phyloP scores from a whole-genome alignment of 2,329 filamentous ascomycete genomes.

The Fusarium sp. region DNA sequence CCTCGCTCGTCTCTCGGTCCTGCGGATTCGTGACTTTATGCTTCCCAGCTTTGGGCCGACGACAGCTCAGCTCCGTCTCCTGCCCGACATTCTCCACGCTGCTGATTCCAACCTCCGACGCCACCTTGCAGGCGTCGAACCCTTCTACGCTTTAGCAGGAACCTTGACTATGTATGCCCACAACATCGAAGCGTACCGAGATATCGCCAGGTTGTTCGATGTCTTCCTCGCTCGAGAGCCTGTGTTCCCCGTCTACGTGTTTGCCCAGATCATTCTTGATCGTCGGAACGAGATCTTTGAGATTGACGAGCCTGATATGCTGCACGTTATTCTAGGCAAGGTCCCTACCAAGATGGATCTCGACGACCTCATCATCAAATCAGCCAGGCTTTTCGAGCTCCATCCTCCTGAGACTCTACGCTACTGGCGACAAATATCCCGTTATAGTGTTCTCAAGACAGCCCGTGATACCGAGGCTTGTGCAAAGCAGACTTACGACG shows the following conservation, averaged over 20 bases:
- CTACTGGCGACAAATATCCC: conserved; percentile 77
- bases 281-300: conserved; percentile 86
- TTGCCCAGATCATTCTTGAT: conserved; percentile 84
- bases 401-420: conserved; percentile 78
- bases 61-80: conserved; percentile 83
- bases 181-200: conserved; percentile 87
- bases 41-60: conserved; percentile 85
- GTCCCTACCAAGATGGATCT: conserved; percentile 83
- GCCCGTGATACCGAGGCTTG: conserved; percentile 64
- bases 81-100: conserved; percentile 80
- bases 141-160: conserved; percentile 92
- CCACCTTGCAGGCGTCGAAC: conserved; percentile 81
- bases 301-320: conserved; percentile 92
- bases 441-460: conserved; percentile 85
- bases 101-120: conserved; percentile 76
- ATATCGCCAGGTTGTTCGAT: conserved; percentile 92
- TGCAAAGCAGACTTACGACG: conserved; percentile 65
- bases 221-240: conserved; percentile 87
- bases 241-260: conserved; percentile 90
- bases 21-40: conserved; percentile 98
- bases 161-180: conserved; percentile 97
- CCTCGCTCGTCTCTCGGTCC: conserved; percentile 82
- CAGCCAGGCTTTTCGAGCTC: conserved; percentile 68
- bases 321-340: conserved; percentile 88
- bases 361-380: conserved; percentile 75